These are phyloP conservation scores for Hawksworthiomyces lignivorus DNA, from an alignment of 2,329 filamentous ascomycete species.

Conservation along the genomic window DNA sequence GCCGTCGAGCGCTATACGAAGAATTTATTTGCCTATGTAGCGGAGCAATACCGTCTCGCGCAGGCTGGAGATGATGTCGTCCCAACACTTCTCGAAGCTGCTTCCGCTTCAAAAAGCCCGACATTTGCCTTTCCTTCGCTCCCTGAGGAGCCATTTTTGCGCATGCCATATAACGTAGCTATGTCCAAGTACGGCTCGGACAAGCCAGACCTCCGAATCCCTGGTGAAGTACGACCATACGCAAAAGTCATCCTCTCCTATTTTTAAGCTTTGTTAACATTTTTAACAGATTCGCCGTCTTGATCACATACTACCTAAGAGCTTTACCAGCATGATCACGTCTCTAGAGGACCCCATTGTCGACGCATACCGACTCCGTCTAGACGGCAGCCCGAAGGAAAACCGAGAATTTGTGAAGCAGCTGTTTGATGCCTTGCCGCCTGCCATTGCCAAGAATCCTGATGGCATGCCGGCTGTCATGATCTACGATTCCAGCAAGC, in stretches of 20 bases:
- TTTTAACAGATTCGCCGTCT: conserved; percentile 53
- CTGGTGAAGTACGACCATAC: conserved; percentile 39
- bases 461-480: conserved; percentile 77
- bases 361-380: conserved; percentile 63
- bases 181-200: conserved; percentile 81
- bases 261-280: not conserved
- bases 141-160: conserved; percentile 36
- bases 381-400: conserved; percentile 43
- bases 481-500: conserved; percentile 64
- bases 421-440: conserved; percentile 53
- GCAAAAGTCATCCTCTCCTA: no score
- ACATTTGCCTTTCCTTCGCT: conserved; percentile 18
- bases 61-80: conserved; percentile 20
- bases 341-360: conserved; percentile 60
- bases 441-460: conserved; percentile 56
- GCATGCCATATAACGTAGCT: conserved; percentile 64
- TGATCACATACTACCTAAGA: conserved; percentile 51
- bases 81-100: conserved; percentile 17
- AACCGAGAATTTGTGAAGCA: conserved; percentile 58
- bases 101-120: not conserved
- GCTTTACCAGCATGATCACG: conserved; percentile 70
- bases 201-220: conserved; percentile 82
- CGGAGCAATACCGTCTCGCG: conserved; percentile 29
- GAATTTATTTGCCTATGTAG: conserved; percentile 44
- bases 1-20: conserved; percentile 44